Evolutionary conservation across 345 rosid species (phyloP).

Genomic region (Lumnitzera littorea): DNA sequence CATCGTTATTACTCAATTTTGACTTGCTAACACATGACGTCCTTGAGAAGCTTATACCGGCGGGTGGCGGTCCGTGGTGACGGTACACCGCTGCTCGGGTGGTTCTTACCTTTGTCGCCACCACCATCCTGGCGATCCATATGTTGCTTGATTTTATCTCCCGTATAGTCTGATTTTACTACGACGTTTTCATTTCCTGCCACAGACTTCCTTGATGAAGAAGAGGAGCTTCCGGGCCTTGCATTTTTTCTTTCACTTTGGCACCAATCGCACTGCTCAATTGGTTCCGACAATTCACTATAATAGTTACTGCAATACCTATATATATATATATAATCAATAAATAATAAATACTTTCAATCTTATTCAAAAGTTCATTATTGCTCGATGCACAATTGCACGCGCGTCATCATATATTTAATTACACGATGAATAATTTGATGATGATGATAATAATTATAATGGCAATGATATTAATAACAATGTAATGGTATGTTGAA

Average conservation of each 20-base stretch:
- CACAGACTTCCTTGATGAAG: slow-evolving; percentile 21
- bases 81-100: slow-evolving; percentile 27
- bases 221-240: slow-evolving; percentile 32
- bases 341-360: no score
- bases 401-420: background rate
- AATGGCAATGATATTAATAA: slow-evolving; percentile 12
- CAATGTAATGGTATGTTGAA: background rate
- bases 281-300: slow-evolving; percentile 54
- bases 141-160: slow-evolving; percentile 50
- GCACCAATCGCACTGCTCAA: slow-evolving; percentile 87
- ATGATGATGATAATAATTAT: background rate
- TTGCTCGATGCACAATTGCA: background rate
- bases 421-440: background rate
- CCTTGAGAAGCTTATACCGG: slow-evolving; percentile 99
- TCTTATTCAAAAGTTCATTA: no score
- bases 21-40: slow-evolving; percentile 69
- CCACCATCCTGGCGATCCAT: slow-evolving; percentile 43
- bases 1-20: no score
- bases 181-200: slow-evolving; percentile 22
- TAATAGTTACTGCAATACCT: slow-evolving; percentile 94
- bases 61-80: slow-evolving; percentile 79
- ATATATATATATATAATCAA: slow-evolving; percentile 1
- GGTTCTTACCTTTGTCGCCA: slow-evolving; percentile 17
- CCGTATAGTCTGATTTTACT: slow-evolving; percentile 27
- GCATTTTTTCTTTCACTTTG: slow-evolving; percentile 43